These are phyloP conservation scores for Tulasnella calospora DNA, from an alignment of 768 basidiomycete genomes.

Conservation along the genomic window DNA sequence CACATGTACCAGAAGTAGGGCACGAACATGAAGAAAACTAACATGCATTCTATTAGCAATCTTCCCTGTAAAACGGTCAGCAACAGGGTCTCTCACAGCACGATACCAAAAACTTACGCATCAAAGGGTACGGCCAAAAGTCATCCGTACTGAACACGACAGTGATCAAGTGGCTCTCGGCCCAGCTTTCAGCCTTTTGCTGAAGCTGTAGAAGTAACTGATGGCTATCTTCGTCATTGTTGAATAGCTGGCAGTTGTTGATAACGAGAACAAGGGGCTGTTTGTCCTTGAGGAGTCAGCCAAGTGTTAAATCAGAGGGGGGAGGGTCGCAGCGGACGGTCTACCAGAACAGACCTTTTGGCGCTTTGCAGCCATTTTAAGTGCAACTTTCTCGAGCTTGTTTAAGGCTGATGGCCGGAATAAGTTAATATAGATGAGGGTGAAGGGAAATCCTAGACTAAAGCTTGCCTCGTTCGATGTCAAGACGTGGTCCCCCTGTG, in stretches of 20 bases:
- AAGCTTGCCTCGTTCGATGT: slow-evolving; percentile 67
- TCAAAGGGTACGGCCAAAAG: slow-evolving; percentile 61
- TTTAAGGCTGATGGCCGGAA: slow-evolving; percentile 52
- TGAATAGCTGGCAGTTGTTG: slow-evolving; percentile 72
- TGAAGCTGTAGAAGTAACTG: slow-evolving; percentile 82
- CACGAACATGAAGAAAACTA: neutral
- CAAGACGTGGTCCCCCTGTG: slow-evolving; percentile 66
- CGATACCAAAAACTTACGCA: slow-evolving; percentile 46
- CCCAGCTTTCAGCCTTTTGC: slow-evolving; percentile 81
- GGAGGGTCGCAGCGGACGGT: neutral
- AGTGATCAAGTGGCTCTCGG: slow-evolving; percentile 56
- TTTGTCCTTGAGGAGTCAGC: neutral
- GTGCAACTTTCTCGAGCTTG: slow-evolving; percentile 81
- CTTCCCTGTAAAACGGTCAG: slow-evolving; percentile 45
- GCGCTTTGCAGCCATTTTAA: slow-evolving; percentile 55
- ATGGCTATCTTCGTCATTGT: slow-evolving; percentile 70
- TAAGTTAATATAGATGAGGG: neutral
- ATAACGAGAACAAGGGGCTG: slow-evolving; percentile 72
- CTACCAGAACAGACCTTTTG: slow-evolving; percentile 32
- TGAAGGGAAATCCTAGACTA: neutral
- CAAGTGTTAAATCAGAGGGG: neutral
- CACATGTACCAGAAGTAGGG: neutral
- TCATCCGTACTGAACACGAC: slow-evolving; percentile 17
- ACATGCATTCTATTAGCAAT: slow-evolving; percentile 72
- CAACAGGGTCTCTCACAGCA: slow-evolving; percentile 32